phyloP scores from a whole-genome alignment of 805 yeast species.

The Wickerhamiella azymoides region DNA sequence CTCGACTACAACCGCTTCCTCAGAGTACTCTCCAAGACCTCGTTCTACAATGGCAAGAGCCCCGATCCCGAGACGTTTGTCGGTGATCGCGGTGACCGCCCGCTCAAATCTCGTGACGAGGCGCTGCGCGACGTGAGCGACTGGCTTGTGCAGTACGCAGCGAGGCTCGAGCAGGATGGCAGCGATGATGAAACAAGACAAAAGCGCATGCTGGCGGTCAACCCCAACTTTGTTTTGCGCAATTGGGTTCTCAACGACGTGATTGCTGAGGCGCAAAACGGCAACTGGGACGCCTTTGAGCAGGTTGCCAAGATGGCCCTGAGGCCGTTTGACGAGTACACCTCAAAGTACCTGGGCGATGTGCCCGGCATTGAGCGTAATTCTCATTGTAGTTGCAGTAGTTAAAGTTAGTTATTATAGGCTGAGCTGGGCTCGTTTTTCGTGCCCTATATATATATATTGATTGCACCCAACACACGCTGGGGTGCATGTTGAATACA shows the following conservation, averaged over 20 bases:
- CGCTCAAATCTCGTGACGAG: slow-evolving; percentile 21
- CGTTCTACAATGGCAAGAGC: slow-evolving; percentile 25
- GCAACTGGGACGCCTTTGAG: slow-evolving; percentile 38
- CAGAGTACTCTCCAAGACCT: slow-evolving; percentile 39
- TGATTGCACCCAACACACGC: too few relatives aligned
- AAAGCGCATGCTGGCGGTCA: slow-evolving; percentile 33
- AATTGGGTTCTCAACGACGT: slow-evolving; percentile 83
- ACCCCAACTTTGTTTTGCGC: slow-evolving; percentile 73
- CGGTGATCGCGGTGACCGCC: slow-evolving; percentile 24
- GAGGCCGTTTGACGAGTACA: slow-evolving; percentile 52
- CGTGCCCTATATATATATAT: too few relatives aligned
- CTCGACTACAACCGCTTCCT: slow-evolving; percentile 76
- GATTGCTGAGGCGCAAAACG: slow-evolving; percentile 39
- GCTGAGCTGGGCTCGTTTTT: too few relatives aligned
- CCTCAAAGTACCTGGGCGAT: slow-evolving; percentile 50
- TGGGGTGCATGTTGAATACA: too few relatives aligned
- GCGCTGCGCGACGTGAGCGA: slow-evolving; percentile 32
- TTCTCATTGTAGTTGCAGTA: slow-evolving; percentile 58
- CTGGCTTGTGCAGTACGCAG: slow-evolving; percentile 42
- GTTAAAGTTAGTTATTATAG: too few relatives aligned
- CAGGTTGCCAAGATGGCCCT: slow-evolving; percentile 59
- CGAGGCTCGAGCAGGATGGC: slow-evolving; percentile 30
- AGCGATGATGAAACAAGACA: slow-evolving; percentile 30
- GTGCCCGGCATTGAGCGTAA: slow-evolving; percentile 41
- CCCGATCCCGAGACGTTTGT: slow-evolving; percentile 17